Conservation (phyloP, 78 protist species). For the Dictyostelium firmibasis region DNA sequence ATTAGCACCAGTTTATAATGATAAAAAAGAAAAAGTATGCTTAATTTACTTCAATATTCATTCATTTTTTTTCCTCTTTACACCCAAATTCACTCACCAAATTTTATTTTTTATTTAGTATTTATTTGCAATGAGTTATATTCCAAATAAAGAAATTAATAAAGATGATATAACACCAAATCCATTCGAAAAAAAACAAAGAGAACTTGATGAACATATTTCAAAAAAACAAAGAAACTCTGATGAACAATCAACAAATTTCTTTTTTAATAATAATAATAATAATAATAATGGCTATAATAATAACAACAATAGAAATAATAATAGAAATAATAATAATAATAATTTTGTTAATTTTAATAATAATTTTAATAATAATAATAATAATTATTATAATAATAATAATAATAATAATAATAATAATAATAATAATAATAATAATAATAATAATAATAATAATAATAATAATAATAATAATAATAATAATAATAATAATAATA, state of each 20-base stretch:
- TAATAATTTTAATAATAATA: no score
- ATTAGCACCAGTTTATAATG: conserved; percentile 56
- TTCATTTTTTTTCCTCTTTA: no score
- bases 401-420: neutral
- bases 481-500: neutral
- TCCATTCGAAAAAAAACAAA: conserved; percentile 23
- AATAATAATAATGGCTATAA: neutral
- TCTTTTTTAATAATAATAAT: neutral
- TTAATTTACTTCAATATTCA: no score
- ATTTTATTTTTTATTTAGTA: neutral
- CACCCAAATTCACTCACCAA: no score
- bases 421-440: neutral
- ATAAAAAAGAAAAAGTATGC: conserved; percentile 43
- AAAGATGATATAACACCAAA: conserved; percentile 25
- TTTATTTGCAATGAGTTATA: conserved; percentile 72
- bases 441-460: neutral
- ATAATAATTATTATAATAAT: neutral
- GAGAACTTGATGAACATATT: neutral
- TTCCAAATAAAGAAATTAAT: conserved; percentile 50
- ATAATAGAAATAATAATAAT: no score
- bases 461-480: neutral
- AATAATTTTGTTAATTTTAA: no score
- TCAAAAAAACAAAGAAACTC: conserved; percentile 11
- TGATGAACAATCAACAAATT: neutral
- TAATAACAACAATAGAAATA: neutral